phyloP scores from a whole-genome alignment of 495 filamentous ascomycete genomes.

The Sabuloglossum arenarium region DNA sequence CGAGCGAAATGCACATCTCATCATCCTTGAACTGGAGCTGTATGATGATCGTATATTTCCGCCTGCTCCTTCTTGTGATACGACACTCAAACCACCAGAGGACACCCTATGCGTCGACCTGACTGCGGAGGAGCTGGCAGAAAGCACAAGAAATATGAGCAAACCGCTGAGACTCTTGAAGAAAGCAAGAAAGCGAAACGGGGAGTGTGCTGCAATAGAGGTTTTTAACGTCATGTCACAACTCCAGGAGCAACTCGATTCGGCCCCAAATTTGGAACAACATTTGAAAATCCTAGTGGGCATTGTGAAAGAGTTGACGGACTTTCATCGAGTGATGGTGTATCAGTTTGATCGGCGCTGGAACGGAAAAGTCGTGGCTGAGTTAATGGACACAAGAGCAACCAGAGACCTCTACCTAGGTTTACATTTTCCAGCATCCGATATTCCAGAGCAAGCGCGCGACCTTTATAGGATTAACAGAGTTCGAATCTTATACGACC shows the following conservation, averaged over 20 bases:
- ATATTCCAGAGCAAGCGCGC: constrained; percentile 73
- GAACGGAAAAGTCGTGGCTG: constrained; percentile 76
- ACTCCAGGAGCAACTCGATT: constrained; percentile 59
- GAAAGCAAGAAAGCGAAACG: constrained; percentile 54
- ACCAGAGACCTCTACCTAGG: constrained; percentile 80
- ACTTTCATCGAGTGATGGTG: constrained; percentile 84
- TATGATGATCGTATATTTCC: constrained; percentile 64
- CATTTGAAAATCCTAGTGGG: constrained; percentile 59
- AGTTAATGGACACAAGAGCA: constrained; percentile 56
- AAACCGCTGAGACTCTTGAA: constrained; percentile 61
- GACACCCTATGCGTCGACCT: constrained; percentile 54
- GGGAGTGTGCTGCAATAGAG: constrained; percentile 81
- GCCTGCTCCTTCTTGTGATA: constrained; percentile 34
- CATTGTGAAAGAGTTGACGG: constrained; percentile 69
- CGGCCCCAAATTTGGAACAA: constrained; percentile 39
- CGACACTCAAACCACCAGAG: constrained; percentile 37
- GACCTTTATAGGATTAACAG: constrained; percentile 68
- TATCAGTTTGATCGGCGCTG: constrained; percentile 76
- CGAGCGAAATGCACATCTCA: constrained; percentile 37
- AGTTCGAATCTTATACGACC: constrained; percentile 60
- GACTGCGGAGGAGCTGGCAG: constrained; percentile 46
- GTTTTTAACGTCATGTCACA: constrained; percentile 86
- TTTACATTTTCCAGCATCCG: constrained; percentile 75
- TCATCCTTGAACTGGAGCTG: constrained; percentile 86
- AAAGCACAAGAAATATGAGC: constrained; percentile 51